Base-by-base conservation (phyloP, 2,329 filamentous ascomycete genomes). In the Fusarium ramigenum region DNA sequence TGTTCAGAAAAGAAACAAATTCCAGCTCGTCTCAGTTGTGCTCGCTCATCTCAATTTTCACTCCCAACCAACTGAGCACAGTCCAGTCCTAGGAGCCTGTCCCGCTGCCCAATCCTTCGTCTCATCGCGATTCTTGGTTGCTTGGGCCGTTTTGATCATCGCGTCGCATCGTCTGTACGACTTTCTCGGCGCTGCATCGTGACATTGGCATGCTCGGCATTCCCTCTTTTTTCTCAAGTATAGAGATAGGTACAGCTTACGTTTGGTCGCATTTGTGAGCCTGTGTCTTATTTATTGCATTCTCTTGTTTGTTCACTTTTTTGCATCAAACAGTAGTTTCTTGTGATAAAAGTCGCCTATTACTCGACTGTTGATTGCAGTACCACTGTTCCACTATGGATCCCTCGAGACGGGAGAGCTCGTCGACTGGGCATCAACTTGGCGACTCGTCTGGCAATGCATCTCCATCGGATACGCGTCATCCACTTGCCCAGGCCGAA, bases 401-500 rank as follows among this genome's bases (percentile, higher is more conserved):
- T 79, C 80, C 84, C 40, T 78, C 82, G 44, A 73, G 74, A 50
- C 77, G 77, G 63, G 80, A 80, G 52, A 78, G 73, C 69, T 75
- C 80, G 68, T 82, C 80, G 66, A 78, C 77, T 72, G 81, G 81
- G 64, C 84, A 82, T 66, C 80, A 82, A 42, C 78, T 78, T 47
- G 80, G 78, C 77, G 80, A 82, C 63, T 82, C 79, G 70, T 81
- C 83, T 50, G 74, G 78, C 72, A 75, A 81, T 67, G 73, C 85
- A 64, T 87, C 88, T 60, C 86, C 88, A 21, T 86, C 85, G 54
- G 87, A 89, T 69, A 85, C 84, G 69, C 84, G 87, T 56, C 75
- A 76, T 65, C 83, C 84, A 60, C 80, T 83, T 37, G 74, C 80
- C 44, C 80, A 79, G 70, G 77, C 82, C 68, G 82, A 83, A 54